Evolutionary conservation across 495 filamentous ascomycete genomes (phyloP), one percentile per base, ranked within the genome.

Genomic region (Annulohypoxylon moriforme): DNA sequence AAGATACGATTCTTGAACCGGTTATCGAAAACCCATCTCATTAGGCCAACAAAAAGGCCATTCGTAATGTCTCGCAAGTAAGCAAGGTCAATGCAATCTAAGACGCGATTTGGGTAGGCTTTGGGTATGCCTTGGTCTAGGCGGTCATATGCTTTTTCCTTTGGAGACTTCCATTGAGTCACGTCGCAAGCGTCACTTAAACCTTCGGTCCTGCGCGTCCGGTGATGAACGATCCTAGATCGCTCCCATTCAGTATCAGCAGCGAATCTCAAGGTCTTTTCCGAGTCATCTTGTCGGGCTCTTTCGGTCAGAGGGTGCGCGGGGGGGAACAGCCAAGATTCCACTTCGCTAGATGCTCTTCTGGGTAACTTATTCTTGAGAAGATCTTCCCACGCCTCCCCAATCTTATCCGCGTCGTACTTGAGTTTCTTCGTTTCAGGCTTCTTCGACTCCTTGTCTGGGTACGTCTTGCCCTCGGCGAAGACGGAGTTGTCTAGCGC

Each of bases 41-140:
- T 22, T 3, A n/a, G 10, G 16, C 10, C 42, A 6, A 50, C 18
- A 0, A 4, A 0, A 49, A 8, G 4, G 14, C 53, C 52, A 2
- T 24, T 25, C 16, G 31, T 27, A 3, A 42, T 8, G 1, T 80
- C 85, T 16, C 84, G 79, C 4, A 91, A 78, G 44, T 85, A 84
- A 9, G 84, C 81, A 33, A 92, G 86, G 58, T 96, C 93, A 44
- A 92, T 78, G 0, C 89, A 86, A 72, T 96, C 93, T 64, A 84
- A 82, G 3, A 92, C 85, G 14, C 93, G 83, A 16, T 89, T 83
- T 0, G 85, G 81, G 46, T n/a, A 83, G 76, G 3, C 1, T 27
- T 0, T 40, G 16, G 5, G 63, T 33, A 76, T n/a, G 31, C 72
- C 64, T 11, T 64, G 72, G 52, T 81, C 84, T 82, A 88, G 52